Conservation (phyloP, 768 basidiomycete species). For the Agaricus blazei region DNA sequence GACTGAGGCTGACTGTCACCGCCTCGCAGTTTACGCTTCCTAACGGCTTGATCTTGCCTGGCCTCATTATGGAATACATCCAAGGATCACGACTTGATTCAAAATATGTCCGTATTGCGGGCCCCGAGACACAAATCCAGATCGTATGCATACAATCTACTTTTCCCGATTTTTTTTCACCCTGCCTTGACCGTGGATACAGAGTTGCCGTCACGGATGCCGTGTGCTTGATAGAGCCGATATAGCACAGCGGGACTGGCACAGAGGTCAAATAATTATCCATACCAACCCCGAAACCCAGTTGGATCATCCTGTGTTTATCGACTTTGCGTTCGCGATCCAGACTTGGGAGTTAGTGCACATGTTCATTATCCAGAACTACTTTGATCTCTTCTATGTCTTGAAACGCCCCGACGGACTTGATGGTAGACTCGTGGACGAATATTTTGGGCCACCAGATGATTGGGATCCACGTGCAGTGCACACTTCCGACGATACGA, state of each 20-base stretch:
- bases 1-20: not conserved
- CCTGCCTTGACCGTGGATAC: constrained; percentile 9
- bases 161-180: too few species aligned
- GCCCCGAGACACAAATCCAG: constrained; percentile 13
- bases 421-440: not conserved
- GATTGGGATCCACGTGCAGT: constrained; percentile 3
- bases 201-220: constrained; percentile 17
- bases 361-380: constrained; percentile 10
- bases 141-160: constrained; percentile 8
- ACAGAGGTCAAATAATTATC: constrained; percentile 14
- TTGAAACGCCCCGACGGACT: not conserved
- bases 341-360: constrained; percentile 12
- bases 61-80: constrained; percentile 18
- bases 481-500: too few species aligned
- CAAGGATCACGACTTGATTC: constrained; percentile 13
- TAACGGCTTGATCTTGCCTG: constrained; percentile 11
- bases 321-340: constrained; percentile 14
- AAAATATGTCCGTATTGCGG: constrained; percentile 7
- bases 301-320: constrained; percentile 12
- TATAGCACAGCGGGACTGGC: constrained; percentile 21
- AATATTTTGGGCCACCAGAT: constrained; percentile 5
- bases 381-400: not conserved
- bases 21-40: constrained; percentile 13
- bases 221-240: constrained; percentile 21
- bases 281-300: constrained; percentile 12